phyloP scores from a whole-genome alignment of 495 filamentous ascomycete genomes.

The Podospora tetraspora region DNA sequence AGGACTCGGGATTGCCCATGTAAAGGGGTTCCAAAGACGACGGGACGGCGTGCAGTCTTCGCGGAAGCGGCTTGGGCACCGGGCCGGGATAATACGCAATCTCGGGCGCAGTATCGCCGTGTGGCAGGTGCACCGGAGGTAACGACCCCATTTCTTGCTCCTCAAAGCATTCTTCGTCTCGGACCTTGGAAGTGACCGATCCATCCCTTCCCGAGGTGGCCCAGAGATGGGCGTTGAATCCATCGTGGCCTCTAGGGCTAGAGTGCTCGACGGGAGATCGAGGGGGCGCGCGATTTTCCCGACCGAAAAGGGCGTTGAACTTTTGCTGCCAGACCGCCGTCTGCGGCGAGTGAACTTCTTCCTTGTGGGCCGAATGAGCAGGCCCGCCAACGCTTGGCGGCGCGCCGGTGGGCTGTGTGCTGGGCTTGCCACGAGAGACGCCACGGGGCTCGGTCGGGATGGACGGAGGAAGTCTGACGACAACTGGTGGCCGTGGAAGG shows the following conservation, averaged over 20 bases:
- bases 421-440: conserved; percentile 14
- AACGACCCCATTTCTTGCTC: conserved; percentile 76
- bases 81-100: conserved; percentile 44
- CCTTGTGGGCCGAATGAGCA: conserved; percentile 20
- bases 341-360: conserved; percentile 1
- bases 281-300: conserved; percentile 53
- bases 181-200: conserved; percentile 49
- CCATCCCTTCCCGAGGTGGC: conserved; percentile 12
- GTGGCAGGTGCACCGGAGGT: conserved; percentile 62
- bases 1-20: conserved; percentile 33
- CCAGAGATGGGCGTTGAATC: conserved; percentile 46
- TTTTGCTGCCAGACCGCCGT: conserved; percentile 61
- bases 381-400: conserved; percentile 27
- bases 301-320: conserved; percentile 63
- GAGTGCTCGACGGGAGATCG: conserved; percentile 45
- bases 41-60: conserved; percentile 31
- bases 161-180: conserved; percentile 76
- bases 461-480: conserved; percentile 65
- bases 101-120: conserved; percentile 48
- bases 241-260: conserved; percentile 53
- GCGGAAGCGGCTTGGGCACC: conserved; percentile 34
- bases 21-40: conserved; percentile 37
- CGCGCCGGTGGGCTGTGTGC: conserved; percentile 1
- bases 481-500: conserved; percentile 60
- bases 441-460: conserved; percentile 21